These are phyloP conservation scores for Calonectria hawksworthii DNA, from an alignment of 2,329 filamentous ascomycete genomes.

Conservation along the genomic window DNA sequence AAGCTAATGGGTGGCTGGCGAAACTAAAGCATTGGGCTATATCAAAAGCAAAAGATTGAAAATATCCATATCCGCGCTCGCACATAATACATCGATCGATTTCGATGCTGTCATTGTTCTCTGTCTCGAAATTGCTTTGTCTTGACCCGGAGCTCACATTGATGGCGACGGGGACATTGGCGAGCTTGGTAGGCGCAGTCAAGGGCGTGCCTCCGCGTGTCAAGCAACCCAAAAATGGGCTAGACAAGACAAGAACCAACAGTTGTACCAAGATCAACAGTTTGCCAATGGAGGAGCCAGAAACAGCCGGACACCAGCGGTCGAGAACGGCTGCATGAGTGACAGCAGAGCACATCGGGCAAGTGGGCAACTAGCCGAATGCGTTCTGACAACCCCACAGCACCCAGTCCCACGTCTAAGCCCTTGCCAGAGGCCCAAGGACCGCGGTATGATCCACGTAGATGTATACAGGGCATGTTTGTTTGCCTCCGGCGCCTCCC, in stretches of 20 bases:
- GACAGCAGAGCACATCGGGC: slow-evolving; percentile 24
- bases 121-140: not conserved
- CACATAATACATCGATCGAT: not conserved
- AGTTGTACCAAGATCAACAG: not conserved
- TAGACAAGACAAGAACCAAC: not conserved
- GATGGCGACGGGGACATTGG: not conserved
- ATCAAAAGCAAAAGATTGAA: too few species aligned
- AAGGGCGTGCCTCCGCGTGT: not conserved
- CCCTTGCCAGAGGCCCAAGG: slow-evolving; percentile 2
- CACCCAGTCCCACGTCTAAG: not conserved
- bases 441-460: slow-evolving; percentile 5
- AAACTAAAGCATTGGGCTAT: not conserved
- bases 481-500: not conserved
- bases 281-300: not conserved
- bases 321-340: slow-evolving; percentile 23
- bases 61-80: too few species aligned
- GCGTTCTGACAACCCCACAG: slow-evolving; percentile 18
- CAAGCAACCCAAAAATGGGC: not conserved
- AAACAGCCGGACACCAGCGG: not conserved
- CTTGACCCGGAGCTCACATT: not conserved
- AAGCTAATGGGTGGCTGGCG: not conserved
- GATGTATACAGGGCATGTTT: not conserved
- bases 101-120: not conserved
- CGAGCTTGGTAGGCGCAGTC: not conserved
- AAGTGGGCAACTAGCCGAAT: slow-evolving; percentile 26